phyloP scores from a whole-genome alignment of 345 rosid genomes.

The Arabidopsis thaliana region TAIR10.1 NC_003070.9:29963501-29964000 shows the following conservation, averaged over 20 bases:
- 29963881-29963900: constrained; percentile 93
- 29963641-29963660: constrained; percentile 98
- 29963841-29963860: constrained; percentile 79
- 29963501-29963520: constrained; percentile 97
- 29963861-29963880: constrained; percentile 64
- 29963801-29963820: constrained; percentile 63
- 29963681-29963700: constrained; percentile 97
- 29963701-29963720: constrained; percentile 89
- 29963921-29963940: constrained; percentile 76
- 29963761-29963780: not conserved
- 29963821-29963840: constrained; percentile 97
- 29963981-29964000: not conserved
- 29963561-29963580: constrained; percentile 85
- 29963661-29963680: constrained; percentile 98
- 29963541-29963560: constrained; percentile 65
- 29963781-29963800: constrained; percentile 27
- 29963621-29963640: constrained; percentile 96
- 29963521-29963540: constrained; percentile 80
- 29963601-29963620: constrained; percentile 99
- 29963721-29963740: constrained; percentile 70
- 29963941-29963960: constrained; percentile 9
- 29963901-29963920: constrained; percentile 89
- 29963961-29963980: not conserved
- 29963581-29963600: constrained; percentile 99
- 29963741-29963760: constrained; percentile 14